These are phyloP conservation scores for Solanum raphanifolium DNA, from an alignment of 257 asterid species.

Conservation along the genomic window DNA sequence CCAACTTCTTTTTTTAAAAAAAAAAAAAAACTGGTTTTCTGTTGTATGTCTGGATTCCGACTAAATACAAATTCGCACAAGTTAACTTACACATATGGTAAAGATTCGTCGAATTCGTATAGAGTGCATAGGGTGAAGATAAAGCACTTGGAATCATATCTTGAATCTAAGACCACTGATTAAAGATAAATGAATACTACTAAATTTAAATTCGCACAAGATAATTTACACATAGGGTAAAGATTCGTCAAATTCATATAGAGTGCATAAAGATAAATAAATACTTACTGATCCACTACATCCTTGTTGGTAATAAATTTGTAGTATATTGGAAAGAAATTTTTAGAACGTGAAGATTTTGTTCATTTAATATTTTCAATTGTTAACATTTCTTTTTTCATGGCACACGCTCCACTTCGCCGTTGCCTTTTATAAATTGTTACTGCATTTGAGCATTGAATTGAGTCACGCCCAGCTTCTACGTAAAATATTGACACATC, in stretches of 20 bases:
- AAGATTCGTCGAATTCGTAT: background rate
- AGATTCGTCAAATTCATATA: too few relatives aligned
- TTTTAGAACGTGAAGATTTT: background rate
- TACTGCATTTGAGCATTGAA: background rate
- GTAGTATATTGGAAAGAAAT: background rate
- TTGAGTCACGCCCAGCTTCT: background rate
- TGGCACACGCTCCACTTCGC: constrained; percentile 6
- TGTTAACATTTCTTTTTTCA: background rate
- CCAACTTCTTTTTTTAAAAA: background rate
- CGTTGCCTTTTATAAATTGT: background rate
- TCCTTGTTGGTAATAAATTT: background rate
- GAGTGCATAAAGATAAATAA: background rate
- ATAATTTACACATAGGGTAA: too few relatives aligned
- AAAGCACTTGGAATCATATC: background rate
- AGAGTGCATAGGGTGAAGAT: background rate
- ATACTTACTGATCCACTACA: background rate
- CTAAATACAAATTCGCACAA: too few relatives aligned
- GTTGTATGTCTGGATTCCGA: too few relatives aligned
- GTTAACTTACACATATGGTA: too few relatives aligned
- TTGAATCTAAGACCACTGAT: background rate
- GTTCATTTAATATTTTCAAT: background rate
- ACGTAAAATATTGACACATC: background rate
- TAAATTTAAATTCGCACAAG: background rate
- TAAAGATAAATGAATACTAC: background rate
- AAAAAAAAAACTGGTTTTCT: too few relatives aligned